phyloP scores from a whole-genome alignment of 306 rosid species.

The Sesbania bispinosa region DNA sequence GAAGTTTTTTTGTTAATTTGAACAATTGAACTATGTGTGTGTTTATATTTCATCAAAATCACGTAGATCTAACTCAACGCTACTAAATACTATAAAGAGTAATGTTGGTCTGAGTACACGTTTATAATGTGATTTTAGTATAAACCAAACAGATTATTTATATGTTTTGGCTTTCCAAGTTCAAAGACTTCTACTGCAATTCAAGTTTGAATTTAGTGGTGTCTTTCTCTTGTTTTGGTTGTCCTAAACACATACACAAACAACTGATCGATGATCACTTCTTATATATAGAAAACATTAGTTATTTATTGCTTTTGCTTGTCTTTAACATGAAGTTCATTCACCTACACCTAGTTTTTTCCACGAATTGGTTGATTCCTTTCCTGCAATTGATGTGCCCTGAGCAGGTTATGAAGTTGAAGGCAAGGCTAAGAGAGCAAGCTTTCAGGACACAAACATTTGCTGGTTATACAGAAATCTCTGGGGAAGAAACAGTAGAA shows the following conservation, averaged over 20 bases:
- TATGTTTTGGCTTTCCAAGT: not conserved
- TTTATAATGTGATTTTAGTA: too few relatives aligned
- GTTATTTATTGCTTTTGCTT: not conserved
- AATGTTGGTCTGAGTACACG: too few relatives aligned
- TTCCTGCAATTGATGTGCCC: not conserved
- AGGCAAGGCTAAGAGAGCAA: slow-evolving; percentile 55
- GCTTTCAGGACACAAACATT: slow-evolving; percentile 42
- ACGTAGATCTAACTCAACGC: too few relatives aligned
- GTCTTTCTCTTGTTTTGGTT: not conserved
- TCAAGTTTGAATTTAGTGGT: not conserved
- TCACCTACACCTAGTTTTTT: not conserved
- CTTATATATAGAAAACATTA: not conserved
- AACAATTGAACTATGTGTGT: not conserved
- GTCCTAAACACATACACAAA: too few relatives aligned
- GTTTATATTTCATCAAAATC: too few relatives aligned
- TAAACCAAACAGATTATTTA: too few relatives aligned
- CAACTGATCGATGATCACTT: too few relatives aligned
- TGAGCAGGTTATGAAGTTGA: slow-evolving; percentile 61
- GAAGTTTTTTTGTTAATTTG: not conserved
- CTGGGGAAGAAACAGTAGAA: slow-evolving; percentile 63
- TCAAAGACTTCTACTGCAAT: not conserved
- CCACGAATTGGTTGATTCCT: not conserved
- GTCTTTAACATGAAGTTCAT: not conserved
- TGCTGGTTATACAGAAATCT: slow-evolving; percentile 42
- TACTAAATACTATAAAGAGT: too few relatives aligned